Evolutionary conservation across 139 green algal species (phyloP).

Genomic region (Chlamydomonas urium): DNA sequence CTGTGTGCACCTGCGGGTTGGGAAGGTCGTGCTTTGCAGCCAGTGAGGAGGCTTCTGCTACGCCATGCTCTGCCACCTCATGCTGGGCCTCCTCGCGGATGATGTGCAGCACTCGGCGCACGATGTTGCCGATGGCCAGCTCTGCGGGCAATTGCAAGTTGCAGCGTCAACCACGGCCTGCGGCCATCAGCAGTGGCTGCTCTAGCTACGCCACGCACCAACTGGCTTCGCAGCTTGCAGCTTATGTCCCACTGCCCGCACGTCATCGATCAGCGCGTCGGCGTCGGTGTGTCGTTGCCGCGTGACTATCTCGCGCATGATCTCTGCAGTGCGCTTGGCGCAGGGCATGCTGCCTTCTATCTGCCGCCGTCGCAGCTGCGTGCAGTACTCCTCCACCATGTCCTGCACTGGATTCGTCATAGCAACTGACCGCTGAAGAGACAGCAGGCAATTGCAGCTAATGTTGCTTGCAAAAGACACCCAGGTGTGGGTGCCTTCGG

Average conservation of each 20-base stretch:
- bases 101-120: constrained; percentile 85
- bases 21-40: too few relatives aligned
- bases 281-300: constrained; percentile 51
- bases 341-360: constrained; percentile 60
- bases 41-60: too few relatives aligned
- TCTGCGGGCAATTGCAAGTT: too few relatives aligned
- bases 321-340: constrained; percentile 70
- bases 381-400: constrained; percentile 64
- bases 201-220: constrained; percentile 70
- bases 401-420: too few relatives aligned
- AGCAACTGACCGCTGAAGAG: too few relatives aligned
- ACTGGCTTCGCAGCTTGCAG: constrained; percentile 76
- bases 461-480: too few relatives aligned
- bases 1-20: neutral
- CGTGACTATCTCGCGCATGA: constrained; percentile 72
- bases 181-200: too few relatives aligned
- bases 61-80: constrained; percentile 47
- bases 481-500: too few relatives aligned
- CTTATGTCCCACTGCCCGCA: constrained; percentile 56
- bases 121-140: constrained; percentile 90
- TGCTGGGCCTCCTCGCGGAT: constrained; percentile 84
- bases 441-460: too few relatives aligned
- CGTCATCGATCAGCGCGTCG: constrained; percentile 62
- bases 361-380: constrained; percentile 51
- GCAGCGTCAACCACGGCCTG: too few relatives aligned